Conservation (phyloP, 805 yeast species). For the Hemisphaericaspora nanyangensis region DNA sequence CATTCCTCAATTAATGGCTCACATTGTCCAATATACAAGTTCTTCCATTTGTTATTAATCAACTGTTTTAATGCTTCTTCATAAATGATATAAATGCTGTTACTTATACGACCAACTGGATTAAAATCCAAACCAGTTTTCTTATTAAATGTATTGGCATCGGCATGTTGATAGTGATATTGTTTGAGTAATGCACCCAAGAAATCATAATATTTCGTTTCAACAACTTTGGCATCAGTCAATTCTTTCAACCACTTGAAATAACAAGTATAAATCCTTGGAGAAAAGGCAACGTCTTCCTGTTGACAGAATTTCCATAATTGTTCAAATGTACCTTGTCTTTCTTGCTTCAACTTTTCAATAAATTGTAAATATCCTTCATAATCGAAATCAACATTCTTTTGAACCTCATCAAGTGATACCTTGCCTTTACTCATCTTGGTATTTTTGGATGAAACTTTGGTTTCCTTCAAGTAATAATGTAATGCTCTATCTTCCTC, state of each 20-base stretch:
- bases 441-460: conserved; percentile 1
- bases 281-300: conserved; percentile 19
- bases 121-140: not conserved
- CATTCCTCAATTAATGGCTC: conserved; percentile 33
- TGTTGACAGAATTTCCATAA: conserved; percentile 34
- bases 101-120: conserved; percentile 9
- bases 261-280: conserved; percentile 20
- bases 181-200: conserved; percentile 14
- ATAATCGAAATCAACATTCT: conserved; percentile 35
- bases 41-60: conserved; percentile 24
- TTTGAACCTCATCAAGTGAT: conserved; percentile 24
- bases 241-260: conserved; percentile 21
- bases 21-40: conserved; percentile 24
- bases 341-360: conserved; percentile 19
- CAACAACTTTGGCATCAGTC: conserved; percentile 12
- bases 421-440: not conserved
- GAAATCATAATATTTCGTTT: conserved; percentile 19
- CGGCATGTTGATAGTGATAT: conserved; percentile 11
- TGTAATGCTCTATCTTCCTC: conserved; percentile 23
- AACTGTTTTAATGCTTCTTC: conserved; percentile 20
- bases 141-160: conserved; percentile 16
- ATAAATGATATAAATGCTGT: conserved; percentile 15
- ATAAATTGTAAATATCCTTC: conserved; percentile 30
- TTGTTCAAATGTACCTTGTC: conserved; percentile 24
- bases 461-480: conserved; percentile 20